A percentile compares a stretch with the other conserved stretches of the same genome.
Conservation (phyloP, 352 stramenopile genomes). For the Pythium myriotylum region DNA sequence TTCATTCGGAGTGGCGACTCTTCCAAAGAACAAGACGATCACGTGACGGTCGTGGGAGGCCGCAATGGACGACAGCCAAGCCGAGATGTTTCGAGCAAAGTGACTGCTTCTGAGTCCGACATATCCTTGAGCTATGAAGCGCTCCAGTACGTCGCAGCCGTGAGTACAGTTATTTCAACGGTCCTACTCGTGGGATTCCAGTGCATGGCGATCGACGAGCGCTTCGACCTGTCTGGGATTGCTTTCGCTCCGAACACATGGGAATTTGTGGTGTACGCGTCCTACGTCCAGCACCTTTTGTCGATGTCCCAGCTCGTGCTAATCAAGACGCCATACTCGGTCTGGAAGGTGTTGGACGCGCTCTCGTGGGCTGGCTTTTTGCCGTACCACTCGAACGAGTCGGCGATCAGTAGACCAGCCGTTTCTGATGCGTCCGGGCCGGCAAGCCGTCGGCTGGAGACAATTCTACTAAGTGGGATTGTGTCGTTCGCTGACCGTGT, state of each 20-base stretch:
- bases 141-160: constrained; percentile 18
- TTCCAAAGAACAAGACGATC: not conserved
- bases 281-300: constrained; percentile 33
- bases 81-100: too few relatives aligned
- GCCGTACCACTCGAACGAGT: constrained; percentile 22
- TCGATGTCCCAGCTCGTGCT: constrained; percentile 27
- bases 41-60: constrained; percentile 3
- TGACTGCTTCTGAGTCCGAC: not conserved
- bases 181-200: constrained; percentile 28
- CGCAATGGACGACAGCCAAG: constrained; percentile 1
- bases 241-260: constrained; percentile 33
- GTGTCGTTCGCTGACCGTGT: constrained; percentile 31
- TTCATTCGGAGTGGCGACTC: not conserved
- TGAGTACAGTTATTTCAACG: constrained; percentile 7
- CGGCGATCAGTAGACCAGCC: not conserved
- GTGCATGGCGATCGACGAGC: constrained; percentile 17
- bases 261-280: constrained; percentile 34
- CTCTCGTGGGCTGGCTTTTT: constrained; percentile 35
- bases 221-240: constrained; percentile 10
- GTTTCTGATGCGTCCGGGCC: not conserved
- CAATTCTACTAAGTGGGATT: constrained; percentile 22
- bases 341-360: constrained; percentile 26
- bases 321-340: constrained; percentile 24
- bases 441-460: constrained; percentile 15
- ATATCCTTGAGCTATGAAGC: constrained; percentile 4